A percentile compares a stretch with the other conserved stretches of the same genome.
These are phyloP conservation scores for Capronia americana DNA, from an alignment of 2,329 filamentous ascomycete genomes.

Conservation along the genomic window DNA sequence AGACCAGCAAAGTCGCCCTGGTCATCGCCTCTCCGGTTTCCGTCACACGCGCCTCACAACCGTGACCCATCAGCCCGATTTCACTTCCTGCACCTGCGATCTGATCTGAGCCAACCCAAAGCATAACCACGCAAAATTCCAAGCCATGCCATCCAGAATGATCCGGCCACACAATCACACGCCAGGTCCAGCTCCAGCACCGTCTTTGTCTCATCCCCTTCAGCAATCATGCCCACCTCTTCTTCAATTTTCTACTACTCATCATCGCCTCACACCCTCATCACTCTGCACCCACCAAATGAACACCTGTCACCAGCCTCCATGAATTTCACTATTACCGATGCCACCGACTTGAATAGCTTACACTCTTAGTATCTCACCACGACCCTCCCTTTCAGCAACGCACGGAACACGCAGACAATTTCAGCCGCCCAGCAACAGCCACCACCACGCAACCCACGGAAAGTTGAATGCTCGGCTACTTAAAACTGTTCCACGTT, in stretches of 20 bases:
- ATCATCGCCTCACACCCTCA: constrained; percentile 30
- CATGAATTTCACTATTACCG: constrained; percentile 35
- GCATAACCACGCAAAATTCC: constrained; percentile 27
- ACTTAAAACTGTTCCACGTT: constrained; percentile 14
- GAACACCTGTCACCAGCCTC: constrained; percentile 36
- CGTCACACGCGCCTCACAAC: constrained; percentile 20
- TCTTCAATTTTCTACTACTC: constrained; percentile 28
- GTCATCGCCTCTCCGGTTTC: constrained; percentile 15
- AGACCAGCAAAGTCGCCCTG: constrained; percentile 16
- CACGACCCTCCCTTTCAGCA: constrained; percentile 17
- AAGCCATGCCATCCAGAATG: constrained; percentile 35
- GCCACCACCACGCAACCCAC: constrained; percentile 23
- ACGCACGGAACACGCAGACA: constrained; percentile 23
- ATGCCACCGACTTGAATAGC: constrained; percentile 34
- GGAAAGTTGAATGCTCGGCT: constrained; percentile 41
- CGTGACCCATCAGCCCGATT: constrained; percentile 7
- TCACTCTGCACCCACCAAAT: constrained; percentile 35
- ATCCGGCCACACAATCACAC: constrained; percentile 37
- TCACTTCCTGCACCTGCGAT: constrained; percentile 20
- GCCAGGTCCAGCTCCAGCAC: constrained; percentile 30
- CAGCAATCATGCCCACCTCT: constrained; percentile 31
- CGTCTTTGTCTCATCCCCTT: constrained; percentile 38
- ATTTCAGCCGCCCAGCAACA: constrained; percentile 28
- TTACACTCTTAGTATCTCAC: constrained; percentile 28
- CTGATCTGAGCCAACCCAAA: constrained; percentile 32